These are phyloP conservation scores for Trichoderma afroharzianum DNA, from an alignment of 2,329 filamentous ascomycete genomes.

Conservation along the genomic window DNA sequence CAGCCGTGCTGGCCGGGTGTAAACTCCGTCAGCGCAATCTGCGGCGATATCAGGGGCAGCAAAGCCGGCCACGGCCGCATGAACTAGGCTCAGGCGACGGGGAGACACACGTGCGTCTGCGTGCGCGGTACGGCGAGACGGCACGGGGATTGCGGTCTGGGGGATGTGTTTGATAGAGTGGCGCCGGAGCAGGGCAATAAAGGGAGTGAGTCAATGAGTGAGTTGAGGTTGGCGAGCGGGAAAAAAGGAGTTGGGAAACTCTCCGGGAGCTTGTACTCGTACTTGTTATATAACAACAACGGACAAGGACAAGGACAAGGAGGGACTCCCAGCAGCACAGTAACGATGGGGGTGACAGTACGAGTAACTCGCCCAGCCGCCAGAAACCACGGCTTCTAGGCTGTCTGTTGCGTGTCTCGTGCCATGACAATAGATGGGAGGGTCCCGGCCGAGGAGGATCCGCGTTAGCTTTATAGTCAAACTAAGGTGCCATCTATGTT, in stretches of 20 bases:
- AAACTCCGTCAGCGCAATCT: conserved; percentile 5
- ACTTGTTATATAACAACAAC: not conserved
- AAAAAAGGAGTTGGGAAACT: not conserved
- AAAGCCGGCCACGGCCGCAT: conserved; percentile 9
- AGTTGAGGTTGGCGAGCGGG: not conserved
- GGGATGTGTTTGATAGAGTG: not conserved
- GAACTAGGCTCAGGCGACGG: conserved; percentile 10
- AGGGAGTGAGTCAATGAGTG: not conserved
- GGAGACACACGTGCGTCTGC: not conserved
- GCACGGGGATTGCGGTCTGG: conserved; percentile 12
- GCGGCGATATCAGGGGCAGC: conserved; percentile 4
- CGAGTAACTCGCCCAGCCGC: not conserved
- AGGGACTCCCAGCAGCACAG: not conserved
- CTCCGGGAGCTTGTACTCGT: not conserved
- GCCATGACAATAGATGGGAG: conserved; percentile 37
- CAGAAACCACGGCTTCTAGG: not conserved
- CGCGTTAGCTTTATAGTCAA: conserved; percentile 39
- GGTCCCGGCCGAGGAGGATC: conserved; percentile 30
- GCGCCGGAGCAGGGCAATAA: not conserved
- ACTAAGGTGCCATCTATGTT: conserved; percentile 11
- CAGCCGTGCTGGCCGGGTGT: conserved; percentile 3
- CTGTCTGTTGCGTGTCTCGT: conserved; percentile 39
- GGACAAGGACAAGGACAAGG: not conserved
- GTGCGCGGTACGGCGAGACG: not conserved
- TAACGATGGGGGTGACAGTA: not conserved